Base-by-base conservation (phyloP, 192 early-diverging fungal genomes). In the Linnemannia exigua region DNA sequence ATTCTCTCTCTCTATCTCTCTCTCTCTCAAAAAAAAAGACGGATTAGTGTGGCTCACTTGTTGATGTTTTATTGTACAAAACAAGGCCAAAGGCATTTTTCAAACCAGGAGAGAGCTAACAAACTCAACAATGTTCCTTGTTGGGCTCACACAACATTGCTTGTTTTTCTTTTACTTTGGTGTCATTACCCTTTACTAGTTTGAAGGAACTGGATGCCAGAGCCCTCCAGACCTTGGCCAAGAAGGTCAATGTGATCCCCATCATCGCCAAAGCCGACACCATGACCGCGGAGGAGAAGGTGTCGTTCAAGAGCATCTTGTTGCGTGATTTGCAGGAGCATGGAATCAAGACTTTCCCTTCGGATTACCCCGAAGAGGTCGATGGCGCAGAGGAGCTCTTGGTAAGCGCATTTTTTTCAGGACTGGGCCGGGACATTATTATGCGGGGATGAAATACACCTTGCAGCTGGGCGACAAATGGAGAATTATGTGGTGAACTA, bases 211-310 rank as follows among this genome's bases (percentile, higher is more conserved):
- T 91, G 50, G 95, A 96, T 84, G 85, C 91, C 38, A 89, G 90
- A 63, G 91, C 94, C 70, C 89, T 97, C 75, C 90, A 93, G 82
- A 88, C 90, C 48, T 75, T 97, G 69, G 93, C 92, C 76, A 87
- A 89, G 5, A 94, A 93, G 79, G 94, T 95, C 72, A 97, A 97
- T 79, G 92, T 97, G 69, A 94, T 97, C 41, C 96, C 96, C 31
- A 89, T 96, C 68, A 95, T 97, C 87, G 94, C 94, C 66, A 96
- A 96, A 79, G 94, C 95, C 22, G 96, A 97, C 82, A 90, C 93
- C 0, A 86, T 96, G 72, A 93, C 94, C 19, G 76, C 87, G 17
- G 93, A 93, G 38, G 96, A 97, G 75, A 87, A 89, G 35, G 69
- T 80, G 5, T 70, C 80, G 5, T 95, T 94, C 88, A 97, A 97